phyloP scores from a whole-genome alignment of 2,329 filamentous ascomycete species.

The Fusarium brachygibbosum region DNA sequence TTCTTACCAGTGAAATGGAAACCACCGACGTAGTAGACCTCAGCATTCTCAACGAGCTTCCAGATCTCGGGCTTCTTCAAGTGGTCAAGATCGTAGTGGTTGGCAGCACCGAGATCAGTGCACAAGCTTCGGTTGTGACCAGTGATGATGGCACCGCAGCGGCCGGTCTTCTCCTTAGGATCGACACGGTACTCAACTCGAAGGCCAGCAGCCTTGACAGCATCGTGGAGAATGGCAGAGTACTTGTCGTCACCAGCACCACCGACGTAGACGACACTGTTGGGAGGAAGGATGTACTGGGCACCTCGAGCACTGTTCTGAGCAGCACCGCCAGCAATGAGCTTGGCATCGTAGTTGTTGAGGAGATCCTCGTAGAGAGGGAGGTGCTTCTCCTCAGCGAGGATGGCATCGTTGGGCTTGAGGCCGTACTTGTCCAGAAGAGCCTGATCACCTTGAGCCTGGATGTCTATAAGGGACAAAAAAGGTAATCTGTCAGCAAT shows the following conservation, averaged over 20 bases:
- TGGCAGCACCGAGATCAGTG: slow-evolving; percentile 95
- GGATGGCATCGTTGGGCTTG: slow-evolving; percentile 97
- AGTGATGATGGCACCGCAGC: slow-evolving; percentile 96
- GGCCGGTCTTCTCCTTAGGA: slow-evolving; percentile 84
- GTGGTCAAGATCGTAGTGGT: slow-evolving; percentile 96
- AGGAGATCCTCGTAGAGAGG: slow-evolving; percentile 93
- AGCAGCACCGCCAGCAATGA: slow-evolving; percentile 95
- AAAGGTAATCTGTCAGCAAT: slow-evolving; percentile 34
- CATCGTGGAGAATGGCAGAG: slow-evolving; percentile 86
- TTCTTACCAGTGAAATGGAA: slow-evolving; percentile 86
- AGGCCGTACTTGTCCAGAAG: slow-evolving; percentile 93
- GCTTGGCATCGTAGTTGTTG: slow-evolving; percentile 90
- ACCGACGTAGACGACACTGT: slow-evolving; percentile 93
- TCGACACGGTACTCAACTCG: slow-evolving; percentile 96
- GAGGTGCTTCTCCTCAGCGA: slow-evolving; percentile 92
- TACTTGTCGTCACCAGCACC: slow-evolving; percentile 97
- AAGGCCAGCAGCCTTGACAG: slow-evolving; percentile 88
- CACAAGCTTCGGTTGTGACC: slow-evolving; percentile 95
- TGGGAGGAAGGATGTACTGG: slow-evolving; percentile 91
- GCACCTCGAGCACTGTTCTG: slow-evolving; percentile 98
- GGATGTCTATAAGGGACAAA: slow-evolving; percentile 76
- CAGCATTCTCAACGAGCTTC: slow-evolving; percentile 88
- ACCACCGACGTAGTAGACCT: slow-evolving; percentile 92
- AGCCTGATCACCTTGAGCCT: slow-evolving; percentile 83
- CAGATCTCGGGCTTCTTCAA: slow-evolving; percentile 92